Conservation (phyloP, 140 eudicot species). For the Ambrosia hybrid region DNA sequence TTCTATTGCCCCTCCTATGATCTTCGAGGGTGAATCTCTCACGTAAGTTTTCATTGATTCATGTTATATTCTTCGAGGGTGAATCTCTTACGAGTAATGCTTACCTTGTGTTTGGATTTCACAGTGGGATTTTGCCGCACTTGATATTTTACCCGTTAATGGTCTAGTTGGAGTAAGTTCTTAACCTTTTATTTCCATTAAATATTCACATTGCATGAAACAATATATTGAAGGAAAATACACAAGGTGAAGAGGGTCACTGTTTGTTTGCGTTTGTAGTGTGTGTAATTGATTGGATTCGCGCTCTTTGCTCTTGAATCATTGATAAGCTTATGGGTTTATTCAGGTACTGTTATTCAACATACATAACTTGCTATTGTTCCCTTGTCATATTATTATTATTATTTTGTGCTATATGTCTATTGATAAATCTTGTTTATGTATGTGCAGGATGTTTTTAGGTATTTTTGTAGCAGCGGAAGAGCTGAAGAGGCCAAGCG, state of each 20-base stretch:
- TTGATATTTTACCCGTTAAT: conserved; percentile 26
- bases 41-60: conserved; percentile 32
- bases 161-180: conserved; percentile 43
- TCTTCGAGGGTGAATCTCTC: conserved; percentile 47
- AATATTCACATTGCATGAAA: background rate
- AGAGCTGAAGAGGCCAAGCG: conserved; percentile 63
- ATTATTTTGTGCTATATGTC: too few species aligned
- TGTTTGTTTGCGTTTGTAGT: conserved; percentile 27
- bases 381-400: too few species aligned
- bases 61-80: conserved; percentile 31
- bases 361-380: background rate
- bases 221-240: too few species aligned
- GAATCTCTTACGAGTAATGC: too few species aligned
- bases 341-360: conserved; percentile 35
- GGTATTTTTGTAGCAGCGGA: conserved; percentile 74
- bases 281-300: conserved; percentile 44
- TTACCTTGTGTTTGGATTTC: background rate
- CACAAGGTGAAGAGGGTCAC: background rate
- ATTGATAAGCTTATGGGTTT: conserved; percentile 48
- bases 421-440: too few species aligned
- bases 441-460: conserved; percentile 65
- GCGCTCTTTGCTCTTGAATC: conserved; percentile 44
- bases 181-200: background rate
- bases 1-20: conserved; percentile 49
- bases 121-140: conserved; percentile 51